Base-by-base conservation (phyloP, 768 basidiomycete species). In the Symmetrospora coprosmae region DNA sequence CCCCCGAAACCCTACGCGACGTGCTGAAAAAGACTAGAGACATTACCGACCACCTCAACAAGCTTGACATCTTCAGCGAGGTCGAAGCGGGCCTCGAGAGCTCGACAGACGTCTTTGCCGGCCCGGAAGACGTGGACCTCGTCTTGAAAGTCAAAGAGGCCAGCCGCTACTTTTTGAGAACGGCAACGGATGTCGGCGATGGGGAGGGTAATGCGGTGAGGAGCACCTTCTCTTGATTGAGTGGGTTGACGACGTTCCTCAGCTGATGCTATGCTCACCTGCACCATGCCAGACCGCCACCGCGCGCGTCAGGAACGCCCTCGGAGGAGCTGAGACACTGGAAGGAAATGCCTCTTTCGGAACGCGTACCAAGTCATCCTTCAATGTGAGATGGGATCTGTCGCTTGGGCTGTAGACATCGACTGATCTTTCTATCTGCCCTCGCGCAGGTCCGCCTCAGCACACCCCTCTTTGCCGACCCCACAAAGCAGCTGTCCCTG, bases 191-290 rank as follows among this genome's bases (percentile, higher is more conserved):
- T 68, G 76, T 96, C 5, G 92, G 94, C 2, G 89, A 92, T 62
- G 84, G 83, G 49, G 94, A 96, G 72, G 92, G 87, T 11, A 89
- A 76, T 56, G 89, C 88, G n/a, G 90, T 89, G 69, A 70, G 87
- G 79, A 13, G 25, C 7, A 2, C 35, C 28, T 30, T 27, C 28
- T 35, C 17, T 39, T 17, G 23, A 19, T 9, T n/a, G n/a, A n/a
- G n/a, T n/a, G n/a, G n/a, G n/a, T 33, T 25, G 34, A 9, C 16
- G 7, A 34, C 50, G 19, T 23, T 33, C 21, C 19, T 40, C 11
- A 41, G 46, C 21, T 40, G 23, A 51, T n/a, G 39, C 17, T 9
- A 41, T 34, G 16, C 50, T 27, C 34, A 1, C 8, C 25, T 17
- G 28, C 5, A n/a, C 21, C 34, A 8, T n/a, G 27, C 21, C 62